Evolutionary conservation across 2,329 filamentous ascomycete species (phyloP), one percentile per base, ranked within the genome.

Genomic region (Epichloe bromicola): DNA sequence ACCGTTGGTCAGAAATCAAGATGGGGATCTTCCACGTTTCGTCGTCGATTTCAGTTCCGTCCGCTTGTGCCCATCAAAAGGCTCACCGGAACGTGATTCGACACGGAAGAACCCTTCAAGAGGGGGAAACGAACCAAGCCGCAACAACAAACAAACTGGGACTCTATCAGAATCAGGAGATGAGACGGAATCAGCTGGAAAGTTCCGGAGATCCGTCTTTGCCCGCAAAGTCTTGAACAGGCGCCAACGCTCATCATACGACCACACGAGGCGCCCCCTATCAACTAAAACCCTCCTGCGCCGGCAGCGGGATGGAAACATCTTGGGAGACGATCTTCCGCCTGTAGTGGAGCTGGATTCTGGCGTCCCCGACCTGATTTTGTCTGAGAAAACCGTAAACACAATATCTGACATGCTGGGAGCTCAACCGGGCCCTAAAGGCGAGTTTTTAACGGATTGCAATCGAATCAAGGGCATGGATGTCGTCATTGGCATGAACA

Each of bases 401-500:
- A 8, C 2, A 26, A 14, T 47, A 1, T 17, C 2, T 6, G 10
- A 39, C 3, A n/a, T 12, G 6, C 12, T 47, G 7, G 30, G 20
- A 12, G 36, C 12, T 3, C 46, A 7, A 39, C 3, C 7, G 5
- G 36, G 46, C 11, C 19, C 30, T 20, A 0, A 26, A 10, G 46
- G 36, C 19, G 36, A 39, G 2, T 42, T 47, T 3, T 2, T 39
- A 1, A 36, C 41, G 6, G 51, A 52, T 34, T 52, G 51, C 36
- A 23, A 23, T 4, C 34, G 42, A 2, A 6, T 46, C 33, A 40
- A 36, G 4, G 44, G 41, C 26, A 39, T 45, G 38, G 7, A 45
- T 45, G 41, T 52, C 11, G 17, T 15, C 4, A 34, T 52, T 37
- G 51, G 51, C 46, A 45, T 52, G 36, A 49, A 52, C 36, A 20